A percentile compares a stretch with the other conserved stretches of the same genome.
Evolutionary conservation across 2,329 filamentous ascomycete species (phyloP).

Genomic region (Cyphellophora europaea): DNA sequence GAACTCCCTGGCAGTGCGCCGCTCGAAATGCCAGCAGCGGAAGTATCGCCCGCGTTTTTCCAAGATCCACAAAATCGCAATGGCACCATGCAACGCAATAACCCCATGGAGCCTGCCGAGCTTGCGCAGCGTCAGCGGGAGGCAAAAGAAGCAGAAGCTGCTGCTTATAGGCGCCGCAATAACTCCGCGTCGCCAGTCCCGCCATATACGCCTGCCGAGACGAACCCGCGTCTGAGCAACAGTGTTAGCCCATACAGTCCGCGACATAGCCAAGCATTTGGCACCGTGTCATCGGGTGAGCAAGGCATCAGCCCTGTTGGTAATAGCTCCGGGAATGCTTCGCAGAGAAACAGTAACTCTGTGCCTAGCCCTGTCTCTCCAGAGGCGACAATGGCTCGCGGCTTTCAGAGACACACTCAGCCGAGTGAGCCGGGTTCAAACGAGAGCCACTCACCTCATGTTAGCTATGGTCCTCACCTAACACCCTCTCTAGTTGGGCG

Average conservation of each 20-base stretch:
- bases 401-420: constrained; percentile 2
- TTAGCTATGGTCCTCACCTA: constrained; percentile 6
- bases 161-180: constrained; percentile 3
- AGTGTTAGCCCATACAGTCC: constrained; percentile 16
- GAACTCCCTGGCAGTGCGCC: constrained; percentile 14
- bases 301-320: constrained; percentile 17
- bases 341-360: constrained; percentile 8
- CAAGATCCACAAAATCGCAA: constrained; percentile 5
- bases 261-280: constrained; percentile 12
- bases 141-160: constrained; percentile 11
- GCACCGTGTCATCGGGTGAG: constrained; percentile 13
- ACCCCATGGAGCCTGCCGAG: constrained; percentile 14
- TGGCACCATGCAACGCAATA: constrained; percentile 9
- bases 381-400: constrained; percentile 5
- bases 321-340: constrained; percentile 8
- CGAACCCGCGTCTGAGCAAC: constrained; percentile 10
- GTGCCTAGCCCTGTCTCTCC: constrained; percentile 9
- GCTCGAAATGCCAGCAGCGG: constrained; percentile 18
- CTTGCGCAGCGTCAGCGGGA: constrained; percentile 10
- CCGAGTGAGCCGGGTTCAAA: neutral
- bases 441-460: constrained; percentile 2
- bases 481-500: constrained; percentile 12
- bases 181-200: constrained; percentile 15
- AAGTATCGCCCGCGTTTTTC: constrained; percentile 14
- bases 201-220: constrained; percentile 16